Percentiles rank a stretch among this genome's conserved stretches.
These are phyloP conservation scores for Neurospora tetraspora DNA, from an alignment of 495 filamentous ascomycete genomes.

Conservation along the genomic window DNA sequence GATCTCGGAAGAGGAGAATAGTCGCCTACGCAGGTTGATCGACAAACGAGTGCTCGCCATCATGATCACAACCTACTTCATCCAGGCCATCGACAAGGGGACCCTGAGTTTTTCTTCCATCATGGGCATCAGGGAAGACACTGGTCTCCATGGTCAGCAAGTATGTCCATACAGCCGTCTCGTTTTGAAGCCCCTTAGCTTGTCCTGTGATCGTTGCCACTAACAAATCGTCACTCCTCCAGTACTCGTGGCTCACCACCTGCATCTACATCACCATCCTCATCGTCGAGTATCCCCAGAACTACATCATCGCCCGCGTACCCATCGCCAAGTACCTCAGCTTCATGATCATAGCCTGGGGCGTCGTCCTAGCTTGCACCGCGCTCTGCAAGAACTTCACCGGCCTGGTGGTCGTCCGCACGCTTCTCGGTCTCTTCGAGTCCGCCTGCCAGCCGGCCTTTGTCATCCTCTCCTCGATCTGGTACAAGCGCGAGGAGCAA, in stretches of 20 bases:
- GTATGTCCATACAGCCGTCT: constrained; percentile 11
- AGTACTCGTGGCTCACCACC: constrained; percentile 44
- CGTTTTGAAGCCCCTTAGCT: not conserved
- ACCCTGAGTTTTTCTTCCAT: constrained; percentile 61
- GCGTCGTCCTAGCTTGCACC: constrained; percentile 43
- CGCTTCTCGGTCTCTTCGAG: constrained; percentile 58
- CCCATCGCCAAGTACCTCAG: constrained; percentile 49
- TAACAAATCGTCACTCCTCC: not conserved
- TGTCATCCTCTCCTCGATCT: constrained; percentile 57
- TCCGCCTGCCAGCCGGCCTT: constrained; percentile 54
- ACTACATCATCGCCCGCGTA: constrained; percentile 41
- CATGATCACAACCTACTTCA: constrained; percentile 54
- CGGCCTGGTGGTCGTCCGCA: constrained; percentile 46
- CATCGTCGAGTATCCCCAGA: constrained; percentile 44
- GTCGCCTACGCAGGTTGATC: constrained; percentile 40
- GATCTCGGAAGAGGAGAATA: constrained; percentile 45
- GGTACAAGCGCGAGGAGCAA: constrained; percentile 62
- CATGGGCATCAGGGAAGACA: constrained; percentile 54
- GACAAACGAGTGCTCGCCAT: constrained; percentile 39
- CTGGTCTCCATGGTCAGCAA: constrained; percentile 40
- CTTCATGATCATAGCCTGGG: constrained; percentile 54
- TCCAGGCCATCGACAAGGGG: constrained; percentile 66
- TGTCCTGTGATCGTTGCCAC: not conserved
- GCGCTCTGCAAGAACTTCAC: constrained; percentile 49
- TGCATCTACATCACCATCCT: constrained; percentile 46